Conservation (phyloP, 768 basidiomycete species). For the Scleroderma citrinum region DNA sequence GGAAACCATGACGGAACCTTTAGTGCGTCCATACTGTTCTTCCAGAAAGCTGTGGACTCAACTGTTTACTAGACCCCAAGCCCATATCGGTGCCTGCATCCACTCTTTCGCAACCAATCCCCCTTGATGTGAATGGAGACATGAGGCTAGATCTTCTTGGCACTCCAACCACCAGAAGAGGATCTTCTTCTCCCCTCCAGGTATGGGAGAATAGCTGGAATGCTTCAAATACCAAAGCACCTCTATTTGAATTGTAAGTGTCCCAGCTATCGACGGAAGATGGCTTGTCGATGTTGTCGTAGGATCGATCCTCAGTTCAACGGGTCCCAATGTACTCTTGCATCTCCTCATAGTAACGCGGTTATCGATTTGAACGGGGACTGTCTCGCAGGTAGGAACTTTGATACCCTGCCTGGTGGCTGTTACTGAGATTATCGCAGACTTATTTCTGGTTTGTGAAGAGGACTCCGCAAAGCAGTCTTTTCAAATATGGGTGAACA, state of each 20-base stretch:
- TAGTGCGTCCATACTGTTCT: slow-evolving; percentile 37
- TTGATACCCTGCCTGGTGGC: not conserved
- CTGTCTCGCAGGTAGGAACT: slow-evolving; percentile 72
- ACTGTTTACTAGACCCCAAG: slow-evolving; percentile 15
- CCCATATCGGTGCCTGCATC: slow-evolving; percentile 58
- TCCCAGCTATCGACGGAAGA: not conserved
- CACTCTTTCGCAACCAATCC: slow-evolving; percentile 71
- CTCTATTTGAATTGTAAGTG: slow-evolving; percentile 65
- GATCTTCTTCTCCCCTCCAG: slow-evolving; percentile 38
- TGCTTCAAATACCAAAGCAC: slow-evolving; percentile 41
- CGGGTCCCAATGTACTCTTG: slow-evolving; percentile 64
- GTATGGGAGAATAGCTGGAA: slow-evolving; percentile 85
- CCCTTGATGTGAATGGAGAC: slow-evolving; percentile 82
- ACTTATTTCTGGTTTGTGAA: slow-evolving; percentile 86
- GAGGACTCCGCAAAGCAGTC: slow-evolving; percentile 50
- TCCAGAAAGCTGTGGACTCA: not conserved
- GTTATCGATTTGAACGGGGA: slow-evolving; percentile 94
- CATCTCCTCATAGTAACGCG: slow-evolving; percentile 91
- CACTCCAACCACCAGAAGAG: slow-evolving; percentile 34
- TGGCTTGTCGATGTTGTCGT: slow-evolving; percentile 4
- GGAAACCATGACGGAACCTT: slow-evolving; percentile 60
- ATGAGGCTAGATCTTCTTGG: slow-evolving; percentile 88
- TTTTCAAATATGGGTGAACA: slow-evolving; percentile 92
- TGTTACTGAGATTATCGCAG: slow-evolving; percentile 33
- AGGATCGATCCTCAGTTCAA: slow-evolving; percentile 58